phyloP scores from a whole-genome alignment of 345 rosid species.

The Bruguiera gymnorhiza region DNA sequence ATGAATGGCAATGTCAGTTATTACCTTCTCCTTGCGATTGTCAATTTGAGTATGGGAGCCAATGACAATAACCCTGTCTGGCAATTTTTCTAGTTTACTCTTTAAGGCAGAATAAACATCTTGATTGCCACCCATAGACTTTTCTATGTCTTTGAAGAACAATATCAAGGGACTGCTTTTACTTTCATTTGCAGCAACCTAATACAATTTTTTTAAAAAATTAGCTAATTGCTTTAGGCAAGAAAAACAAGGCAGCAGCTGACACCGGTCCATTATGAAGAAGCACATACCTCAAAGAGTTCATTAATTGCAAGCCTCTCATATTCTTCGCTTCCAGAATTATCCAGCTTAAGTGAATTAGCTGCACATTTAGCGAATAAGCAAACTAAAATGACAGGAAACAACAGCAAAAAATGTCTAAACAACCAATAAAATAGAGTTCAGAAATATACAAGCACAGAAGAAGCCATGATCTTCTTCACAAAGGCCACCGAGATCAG shows the following conservation, averaged over 20 bases:
- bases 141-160: conserved; percentile 90
- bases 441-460: conserved; percentile 61
- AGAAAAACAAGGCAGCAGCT: not conserved
- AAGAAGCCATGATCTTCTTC: conserved; percentile 91
- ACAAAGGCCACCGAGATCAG: conserved; percentile 88
- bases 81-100: conserved; percentile 75
- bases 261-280: conserved; percentile 1
- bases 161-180: conserved; percentile 67
- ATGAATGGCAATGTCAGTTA: conserved; percentile 1
- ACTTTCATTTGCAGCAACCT: conserved; percentile 75
- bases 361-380: conserved; percentile 41
- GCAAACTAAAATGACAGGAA: not conserved
- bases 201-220: conserved; percentile 14
- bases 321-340: conserved; percentile 69
- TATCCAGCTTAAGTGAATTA: conserved; percentile 75
- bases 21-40: conserved; percentile 91
- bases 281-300: conserved; percentile 70
- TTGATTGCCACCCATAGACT: conserved; percentile 66
- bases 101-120: conserved; percentile 63
- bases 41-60: conserved; percentile 92
- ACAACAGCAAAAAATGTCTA: not conserved
- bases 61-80: conserved; percentile 76
- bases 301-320: conserved; percentile 81
- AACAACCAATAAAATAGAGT: not conserved
- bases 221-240: conserved; percentile 5